Evolutionary conservation across 192 early-diverging fungal genomes (phyloP), one percentile per base, ranked within the genome.

Genomic region (Coemansia aciculifera): DNA sequence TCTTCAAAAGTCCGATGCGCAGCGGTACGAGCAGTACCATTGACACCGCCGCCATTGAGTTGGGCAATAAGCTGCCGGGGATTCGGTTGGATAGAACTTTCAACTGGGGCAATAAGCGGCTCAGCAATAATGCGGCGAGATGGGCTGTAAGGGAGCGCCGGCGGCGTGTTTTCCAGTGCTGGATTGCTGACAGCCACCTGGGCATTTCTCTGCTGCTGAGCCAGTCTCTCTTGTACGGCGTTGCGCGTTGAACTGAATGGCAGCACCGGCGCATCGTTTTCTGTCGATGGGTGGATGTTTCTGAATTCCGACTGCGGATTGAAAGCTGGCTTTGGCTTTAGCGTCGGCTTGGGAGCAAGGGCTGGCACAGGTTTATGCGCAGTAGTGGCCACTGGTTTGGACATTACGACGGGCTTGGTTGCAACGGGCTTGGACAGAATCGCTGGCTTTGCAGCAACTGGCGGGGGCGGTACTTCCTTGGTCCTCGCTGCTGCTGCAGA

Each of bases 191-290:
- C 24, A 10, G 19, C 19, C 2, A 23, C 8, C 19, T 49, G 46
- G 19, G 46, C 46, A 5, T 11, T 24, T 31, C 52, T 54, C 59
- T 3, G 73, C 51, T 12, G 56, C 57, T 21, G 64, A 61, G 31
- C 39, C 36, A 44, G 43, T 37, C 65, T 44, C 21, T 38, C 34
- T 17, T 36, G 42, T 10, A 17, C 38, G 3, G 57, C 51, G 21
- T 70, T 48, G 5, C 78, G 57, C 4, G 15, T 17, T 9, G 70
- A 15, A 51, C 39, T 73, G 59, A 63, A 69, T 6, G 78, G 78
- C 31, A 81, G 60, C 39, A 39, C 29, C 1, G 78, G 78, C 27
- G 78, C 66, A 21, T 74, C 69, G 36, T 75, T 68, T 42, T 65
- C 73, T 3, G 48, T 54, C 1, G 78, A 70, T 0, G 78, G 78